A percentile compares a stretch with the other conserved stretches of the same genome.
phyloP scores from a whole-genome alignment of 805 yeast genomes.

The Starmera pachycereana region DNA sequence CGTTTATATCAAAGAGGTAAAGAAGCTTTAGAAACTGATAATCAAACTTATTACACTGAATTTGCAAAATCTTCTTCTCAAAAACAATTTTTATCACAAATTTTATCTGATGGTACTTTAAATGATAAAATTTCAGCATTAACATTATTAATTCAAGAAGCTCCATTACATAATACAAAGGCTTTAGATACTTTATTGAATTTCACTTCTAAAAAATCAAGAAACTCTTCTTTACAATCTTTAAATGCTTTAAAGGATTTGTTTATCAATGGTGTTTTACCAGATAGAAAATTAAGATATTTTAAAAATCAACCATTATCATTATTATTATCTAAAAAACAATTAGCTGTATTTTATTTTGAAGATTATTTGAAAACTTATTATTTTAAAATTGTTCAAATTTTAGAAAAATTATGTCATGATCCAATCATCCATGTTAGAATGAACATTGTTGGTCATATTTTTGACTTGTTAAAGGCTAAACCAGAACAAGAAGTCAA shows the following conservation, averaged over 20 bases:
- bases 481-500: constrained; percentile 98
- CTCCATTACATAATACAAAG: constrained; percentile 82
- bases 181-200: constrained; percentile 70
- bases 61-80: constrained; percentile 70
- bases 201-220: constrained; percentile 82
- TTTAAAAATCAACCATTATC: constrained; percentile 65
- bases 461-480: constrained; percentile 67
- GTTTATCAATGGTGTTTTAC: constrained; percentile 70
- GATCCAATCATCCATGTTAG: constrained; percentile 88
- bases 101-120: constrained; percentile 85
- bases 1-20: constrained; percentile 58
- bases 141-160: constrained; percentile 87
- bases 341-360: constrained; percentile 67
- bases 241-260: constrained; percentile 86
- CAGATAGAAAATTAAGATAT: constrained; percentile 71
- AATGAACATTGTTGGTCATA: constrained; percentile 61
- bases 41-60: constrained; percentile 59
- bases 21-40: constrained; percentile 56
- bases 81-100: constrained; percentile 79
- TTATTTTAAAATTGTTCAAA: constrained; percentile 66
- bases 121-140: constrained; percentile 92
- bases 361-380: constrained; percentile 80
- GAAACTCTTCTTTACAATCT: constrained; percentile 88
- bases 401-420: constrained; percentile 72
- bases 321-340: constrained; percentile 35